phyloP scores from a whole-genome alignment of 345 rosid genomes.

The Citrus reticulata region DNA sequence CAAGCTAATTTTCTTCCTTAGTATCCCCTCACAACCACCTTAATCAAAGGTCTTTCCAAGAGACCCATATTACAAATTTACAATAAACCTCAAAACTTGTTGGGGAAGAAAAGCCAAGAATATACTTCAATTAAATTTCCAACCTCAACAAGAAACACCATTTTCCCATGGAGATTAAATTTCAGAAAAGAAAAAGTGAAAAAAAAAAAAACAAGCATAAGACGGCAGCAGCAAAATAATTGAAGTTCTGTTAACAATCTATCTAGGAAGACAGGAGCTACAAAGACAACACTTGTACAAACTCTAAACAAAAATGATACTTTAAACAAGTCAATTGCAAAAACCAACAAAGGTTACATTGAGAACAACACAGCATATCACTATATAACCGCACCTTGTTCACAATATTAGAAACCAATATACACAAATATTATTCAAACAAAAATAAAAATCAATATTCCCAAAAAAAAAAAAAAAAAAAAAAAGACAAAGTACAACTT shows the following conservation, averaged over 20 bases:
- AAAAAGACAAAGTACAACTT: not conserved
- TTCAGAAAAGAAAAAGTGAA: not conserved
- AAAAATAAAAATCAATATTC: not conserved
- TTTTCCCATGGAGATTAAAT: not conserved
- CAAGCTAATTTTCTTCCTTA: not conserved
- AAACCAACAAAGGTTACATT: not conserved
- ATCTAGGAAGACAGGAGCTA: not conserved
- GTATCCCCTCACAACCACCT: not conserved
- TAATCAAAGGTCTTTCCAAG: not conserved
- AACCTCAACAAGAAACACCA: not conserved
- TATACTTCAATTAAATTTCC: no score
- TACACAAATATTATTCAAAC: slow-evolving; percentile 1
- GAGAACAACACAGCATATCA: not conserved
- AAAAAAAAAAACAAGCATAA: not conserved
- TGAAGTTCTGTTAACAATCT: no score
- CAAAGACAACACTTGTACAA: not conserved
- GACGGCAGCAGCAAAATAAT: not conserved
- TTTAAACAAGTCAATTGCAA: not conserved
- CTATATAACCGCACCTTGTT: not conserved
- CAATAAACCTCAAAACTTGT: not conserved
- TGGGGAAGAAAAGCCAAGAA: not conserved
- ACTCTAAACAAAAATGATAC: not conserved
- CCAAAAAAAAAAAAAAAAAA: no score
- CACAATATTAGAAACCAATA: slow-evolving; percentile 4
- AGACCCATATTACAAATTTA: not conserved